A percentile compares a stretch with the other conserved stretches of the same genome.
Conservation (phyloP, 208 protist genomes). For the Leishmania braziliensis region DNA sequence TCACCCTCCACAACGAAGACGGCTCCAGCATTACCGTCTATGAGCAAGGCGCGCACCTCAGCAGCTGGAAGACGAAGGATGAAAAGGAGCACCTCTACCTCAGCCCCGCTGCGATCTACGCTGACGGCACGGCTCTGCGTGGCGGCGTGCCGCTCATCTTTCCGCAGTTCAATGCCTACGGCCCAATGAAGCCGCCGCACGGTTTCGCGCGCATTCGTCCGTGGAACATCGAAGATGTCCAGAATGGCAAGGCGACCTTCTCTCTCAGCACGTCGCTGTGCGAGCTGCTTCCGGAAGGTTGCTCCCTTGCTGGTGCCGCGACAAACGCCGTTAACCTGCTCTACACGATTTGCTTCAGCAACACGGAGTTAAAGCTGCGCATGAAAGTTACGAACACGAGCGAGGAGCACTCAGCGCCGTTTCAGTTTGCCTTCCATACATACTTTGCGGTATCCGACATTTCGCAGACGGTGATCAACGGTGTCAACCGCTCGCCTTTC, state of each 20-base stretch:
- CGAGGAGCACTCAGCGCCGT: conserved; percentile 40
- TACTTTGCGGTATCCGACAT: conserved; percentile 81
- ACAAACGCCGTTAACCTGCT: conserved; percentile 31
- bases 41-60: conserved; percentile 86
- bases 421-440: conserved; percentile 87
- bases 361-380: conserved; percentile 48
- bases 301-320: conserved; percentile 26
- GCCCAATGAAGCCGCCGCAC: conserved; percentile 65
- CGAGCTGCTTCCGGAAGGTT: conserved; percentile 34
- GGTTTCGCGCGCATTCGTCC: conserved; percentile 76
- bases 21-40: conserved; percentile 81
- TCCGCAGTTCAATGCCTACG: conserved; percentile 84
- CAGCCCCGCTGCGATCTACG: conserved; percentile 76
- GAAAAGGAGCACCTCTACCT: conserved; percentile 82
- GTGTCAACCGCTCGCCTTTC: conserved; percentile 69
- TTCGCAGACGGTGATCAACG: conserved; percentile 59
- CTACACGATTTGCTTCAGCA: conserved; percentile 83
- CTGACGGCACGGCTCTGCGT: conserved; percentile 71
- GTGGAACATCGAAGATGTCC: conserved; percentile 39
- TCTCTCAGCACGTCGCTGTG: conserved; percentile 24
- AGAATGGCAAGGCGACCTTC: conserved; percentile 45
- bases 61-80: conserved; percentile 67
- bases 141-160: conserved; percentile 91
- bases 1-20: conserved; percentile 51
- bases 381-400: conserved; percentile 74